A percentile compares a stretch with the other conserved stretches of the same genome.
Conservation (phyloP, 2,329 filamentous ascomycete species). For the Tolypocladium sp. region DNA sequence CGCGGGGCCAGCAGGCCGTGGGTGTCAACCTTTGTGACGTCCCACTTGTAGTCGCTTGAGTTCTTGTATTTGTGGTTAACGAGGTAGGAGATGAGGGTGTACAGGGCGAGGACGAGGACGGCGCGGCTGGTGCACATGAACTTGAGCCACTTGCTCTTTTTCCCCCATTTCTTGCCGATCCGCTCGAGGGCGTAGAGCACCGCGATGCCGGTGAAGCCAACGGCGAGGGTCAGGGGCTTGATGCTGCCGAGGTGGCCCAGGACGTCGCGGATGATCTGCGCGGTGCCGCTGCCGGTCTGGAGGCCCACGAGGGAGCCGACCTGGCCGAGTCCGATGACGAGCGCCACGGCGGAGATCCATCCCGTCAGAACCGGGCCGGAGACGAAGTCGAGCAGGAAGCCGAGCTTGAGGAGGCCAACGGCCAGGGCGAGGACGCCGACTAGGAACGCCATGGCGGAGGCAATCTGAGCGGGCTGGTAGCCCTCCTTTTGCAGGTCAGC, state of each 20-base stretch:
- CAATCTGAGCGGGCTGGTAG: constrained; percentile 45
- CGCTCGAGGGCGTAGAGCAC: constrained; percentile 48
- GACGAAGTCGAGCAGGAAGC: constrained; percentile 58
- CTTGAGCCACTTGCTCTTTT: constrained; percentile 47
- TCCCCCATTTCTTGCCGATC: constrained; percentile 49
- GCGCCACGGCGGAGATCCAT: constrained; percentile 57
- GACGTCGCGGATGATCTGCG: constrained; percentile 49
- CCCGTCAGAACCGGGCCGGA: constrained; percentile 55
- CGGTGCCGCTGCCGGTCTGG: constrained; percentile 40
- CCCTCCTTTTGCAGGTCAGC: constrained; percentile 37
- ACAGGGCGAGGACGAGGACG: constrained; percentile 50
- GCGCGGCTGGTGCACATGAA: constrained; percentile 51
- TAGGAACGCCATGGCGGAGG: constrained; percentile 53
- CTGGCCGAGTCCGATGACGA: constrained; percentile 58
- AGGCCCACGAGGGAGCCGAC: constrained; percentile 52
- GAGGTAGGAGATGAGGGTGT: constrained; percentile 53
- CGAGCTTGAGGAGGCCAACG: constrained; percentile 52
- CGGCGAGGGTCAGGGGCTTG: constrained; percentile 47
- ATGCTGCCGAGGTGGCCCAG: constrained; percentile 46
- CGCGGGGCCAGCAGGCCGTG: constrained; percentile 42
- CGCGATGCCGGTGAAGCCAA: constrained; percentile 49
- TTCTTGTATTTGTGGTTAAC: constrained; percentile 47
- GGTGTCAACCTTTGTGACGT: constrained; percentile 46
- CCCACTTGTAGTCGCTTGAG: constrained; percentile 33
- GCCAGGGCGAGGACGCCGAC: constrained; percentile 52